A percentile compares a stretch with the other conserved stretches of the same genome.
Conservation (phyloP, 345 rosid species). For the sweet orange (Citrus sinensis) region DVS_A1.0 CM039166.1:10265001-10265500, state of each 20-base stretch:
- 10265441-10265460: conserved; percentile 60
- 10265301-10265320: conserved; percentile 97
- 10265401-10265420: neutral
- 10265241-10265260: conserved; percentile 47
- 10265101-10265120: conserved; percentile 16
- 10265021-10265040: conserved; percentile 96
- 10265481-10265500: conserved; percentile 98
- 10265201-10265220: neutral
- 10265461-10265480: conserved; percentile 99
- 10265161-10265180: too few species aligned
- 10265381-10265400: neutral
- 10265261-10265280: conserved; percentile 99
- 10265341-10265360: conserved; percentile 10
- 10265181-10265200: neutral
- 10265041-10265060: conserved; percentile 99
- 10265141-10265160: neutral
- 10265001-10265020: conserved; percentile 96
- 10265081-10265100: conserved; percentile 95
- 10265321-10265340: conserved; percentile 98
- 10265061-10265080: conserved; percentile 93
- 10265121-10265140: neutral
- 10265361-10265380: neutral
- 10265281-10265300: conserved; percentile 95
- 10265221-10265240: neutral
- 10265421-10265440: neutral